Conservation (phyloP, 192 early-diverging fungal species). For the Coemansia sp. region DNA sequence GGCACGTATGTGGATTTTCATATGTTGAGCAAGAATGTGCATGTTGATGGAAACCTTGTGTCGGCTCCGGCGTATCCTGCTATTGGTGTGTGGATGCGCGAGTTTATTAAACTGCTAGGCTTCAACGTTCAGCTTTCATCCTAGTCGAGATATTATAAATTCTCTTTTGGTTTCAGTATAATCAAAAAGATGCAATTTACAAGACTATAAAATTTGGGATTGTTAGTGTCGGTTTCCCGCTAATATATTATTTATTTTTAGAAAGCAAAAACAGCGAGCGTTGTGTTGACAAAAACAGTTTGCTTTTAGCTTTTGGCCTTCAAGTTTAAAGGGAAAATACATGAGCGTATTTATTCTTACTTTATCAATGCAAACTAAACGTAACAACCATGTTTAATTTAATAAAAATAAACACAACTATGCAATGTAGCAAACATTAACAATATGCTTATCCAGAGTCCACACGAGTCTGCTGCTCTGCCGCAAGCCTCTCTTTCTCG, state of each 20-base stretch:
- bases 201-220: no score
- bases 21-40: slow-evolving; percentile 29
- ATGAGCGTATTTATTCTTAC: not conserved
- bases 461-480: slow-evolving; percentile 11
- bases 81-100: slow-evolving; percentile 47
- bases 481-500: slow-evolving; percentile 17
- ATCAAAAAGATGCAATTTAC: no score
- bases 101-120: slow-evolving; percentile 49
- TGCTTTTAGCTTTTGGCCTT: no score
- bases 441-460: not conserved
- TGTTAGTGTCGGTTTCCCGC: no score
- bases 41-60: slow-evolving; percentile 47
- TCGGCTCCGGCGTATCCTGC: slow-evolving; percentile 45
- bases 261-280: no score
- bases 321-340: not conserved
- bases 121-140: slow-evolving; percentile 27
- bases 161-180: not conserved
- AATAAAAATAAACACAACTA: not conserved
- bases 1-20: slow-evolving; percentile 39
- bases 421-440: not conserved
- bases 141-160: not conserved
- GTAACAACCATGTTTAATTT: not conserved
- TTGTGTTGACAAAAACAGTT: no score
- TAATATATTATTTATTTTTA: no score
- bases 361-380: not conserved